phyloP scores from a whole-genome alignment of 192 early-diverging fungal species.

The Umbelopsis ramanniana region DNA sequence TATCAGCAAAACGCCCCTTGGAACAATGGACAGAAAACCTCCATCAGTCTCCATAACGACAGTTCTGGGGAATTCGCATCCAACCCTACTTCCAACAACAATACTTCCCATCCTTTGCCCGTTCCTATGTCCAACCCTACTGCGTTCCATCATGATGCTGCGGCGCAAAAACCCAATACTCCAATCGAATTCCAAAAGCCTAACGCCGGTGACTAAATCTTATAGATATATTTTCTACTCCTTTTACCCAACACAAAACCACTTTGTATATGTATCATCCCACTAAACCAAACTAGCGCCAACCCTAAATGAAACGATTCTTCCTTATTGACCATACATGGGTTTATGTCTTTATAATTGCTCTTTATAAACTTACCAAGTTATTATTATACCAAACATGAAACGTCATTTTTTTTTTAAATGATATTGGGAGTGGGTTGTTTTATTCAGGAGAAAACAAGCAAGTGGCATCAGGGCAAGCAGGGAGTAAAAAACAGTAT shows the following conservation, averaged over 20 bases:
- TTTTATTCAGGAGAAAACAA: neutral
- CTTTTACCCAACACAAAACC: neutral
- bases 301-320: too few relatives aligned
- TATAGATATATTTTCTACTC: neutral
- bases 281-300: neutral
- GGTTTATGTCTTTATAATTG: too few relatives aligned
- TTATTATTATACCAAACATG: too few relatives aligned
- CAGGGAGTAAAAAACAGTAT: neutral
- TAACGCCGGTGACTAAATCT: neutral
- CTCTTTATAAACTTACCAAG: too few relatives aligned
- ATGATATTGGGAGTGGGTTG: too few relatives aligned
- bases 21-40: neutral
- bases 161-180: slow-evolving; percentile 3
- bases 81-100: neutral
- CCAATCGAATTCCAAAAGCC: slow-evolving; percentile 2
- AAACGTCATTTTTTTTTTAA: too few relatives aligned
- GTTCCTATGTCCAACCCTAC: too few relatives aligned
- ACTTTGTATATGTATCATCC: neutral
- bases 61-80: neutral
- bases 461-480: neutral
- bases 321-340: too few relatives aligned
- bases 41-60: too few relatives aligned
- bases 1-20: neutral
- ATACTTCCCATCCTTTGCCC: neutral
- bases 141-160: neutral